Percentiles rank a stretch among this genome's conserved stretches.
Evolutionary conservation across 352 stramenopile genomes (phyloP).

Genomic region (Thalassiosira exigua): DNA sequence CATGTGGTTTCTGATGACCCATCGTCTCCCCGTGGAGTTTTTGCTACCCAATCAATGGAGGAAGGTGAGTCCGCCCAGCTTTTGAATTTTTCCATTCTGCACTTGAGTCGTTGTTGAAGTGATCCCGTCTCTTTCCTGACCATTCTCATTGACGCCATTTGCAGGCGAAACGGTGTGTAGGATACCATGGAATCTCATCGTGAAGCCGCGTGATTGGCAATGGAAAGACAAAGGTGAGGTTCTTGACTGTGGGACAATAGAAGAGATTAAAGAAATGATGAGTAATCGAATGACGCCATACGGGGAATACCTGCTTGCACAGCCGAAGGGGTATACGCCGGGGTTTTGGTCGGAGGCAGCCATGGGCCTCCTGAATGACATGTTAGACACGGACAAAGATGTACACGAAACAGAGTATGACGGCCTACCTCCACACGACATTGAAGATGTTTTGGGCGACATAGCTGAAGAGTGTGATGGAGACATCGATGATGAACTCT

Average conservation of each 20-base stretch:
- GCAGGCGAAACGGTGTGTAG: conserved; percentile 47
- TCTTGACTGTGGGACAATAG: conserved; percentile 12
- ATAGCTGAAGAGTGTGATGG: conserved; percentile 20
- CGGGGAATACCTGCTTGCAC: conserved; percentile 53
- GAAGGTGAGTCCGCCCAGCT: too few relatives aligned
- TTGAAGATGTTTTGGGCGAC: conserved; percentile 19
- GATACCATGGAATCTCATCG: conserved; percentile 44
- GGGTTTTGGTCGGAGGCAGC: conserved; percentile 40
- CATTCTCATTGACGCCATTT: too few relatives aligned
- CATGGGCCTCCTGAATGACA: conserved; percentile 38
- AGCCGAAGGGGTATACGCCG: conserved; percentile 43
- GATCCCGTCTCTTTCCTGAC: too few relatives aligned
- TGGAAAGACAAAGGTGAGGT: neutral
- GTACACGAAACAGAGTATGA: conserved; percentile 16
- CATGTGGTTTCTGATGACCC: conserved; percentile 21
- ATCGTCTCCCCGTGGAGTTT: conserved; percentile 48
- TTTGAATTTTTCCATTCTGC: too few relatives aligned
- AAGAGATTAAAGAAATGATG: conserved; percentile 8
- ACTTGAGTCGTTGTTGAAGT: too few relatives aligned
- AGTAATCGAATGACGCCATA: conserved; percentile 44
- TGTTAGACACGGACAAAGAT: conserved; percentile 27
- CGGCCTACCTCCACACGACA: conserved; percentile 19
- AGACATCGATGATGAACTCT: conserved; percentile 18
- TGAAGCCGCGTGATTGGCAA: conserved; percentile 4
- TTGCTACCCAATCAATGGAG: conserved; percentile 39